Evolutionary conservation across 208 protist species (phyloP), one percentile per base, ranked within the genome.

Genomic region (Trypanosoma lewisi): DNA sequence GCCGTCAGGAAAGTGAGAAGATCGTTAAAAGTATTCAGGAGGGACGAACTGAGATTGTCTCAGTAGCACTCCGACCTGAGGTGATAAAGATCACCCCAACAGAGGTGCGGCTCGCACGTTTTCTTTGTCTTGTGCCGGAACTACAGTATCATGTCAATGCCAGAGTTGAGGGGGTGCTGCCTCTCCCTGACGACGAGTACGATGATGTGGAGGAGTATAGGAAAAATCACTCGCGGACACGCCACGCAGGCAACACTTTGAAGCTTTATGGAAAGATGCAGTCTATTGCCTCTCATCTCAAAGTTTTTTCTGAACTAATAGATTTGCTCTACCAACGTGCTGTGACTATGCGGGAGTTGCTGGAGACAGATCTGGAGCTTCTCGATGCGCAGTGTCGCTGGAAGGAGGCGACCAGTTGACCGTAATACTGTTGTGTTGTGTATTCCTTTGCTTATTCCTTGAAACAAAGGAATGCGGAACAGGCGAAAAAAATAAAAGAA

Each of bases 161-260:
- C 21, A 45, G 72, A 21, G 83, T 88, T 27, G 87, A 93, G 52
- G 83, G 83, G 11, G 70, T 89, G 44, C 75, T 93, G 47, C 83
- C 80, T 16, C 45, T 90, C 47, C 77, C 79, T 0, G 87, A 93
- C 41, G 81, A 89, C 45, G 83, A 93, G 73, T 93, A 90, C 73
- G 77, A 86, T 41, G 82, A 90, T 60, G 81, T 83, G 49, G 77
- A 87, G 49, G 72, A 72, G 63, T 91, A 84, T 53, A 80, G 85
- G 42, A 92, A 87, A 54, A 69, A 54, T 21, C 54, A 63, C 5
- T 67, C 81, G 9, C 74, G 78, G 60, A 86, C 81, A 1, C 75
- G 83, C 0, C 76, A 80, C 37, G 76, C 72, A 8, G 82, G 78
- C 21, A 84, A 87, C 70, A 85, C 75, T 1, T 60, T 63, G 27